Conservation (phyloP, 208 protist genomes). For the Trypanosoma cruzi region DNA sequence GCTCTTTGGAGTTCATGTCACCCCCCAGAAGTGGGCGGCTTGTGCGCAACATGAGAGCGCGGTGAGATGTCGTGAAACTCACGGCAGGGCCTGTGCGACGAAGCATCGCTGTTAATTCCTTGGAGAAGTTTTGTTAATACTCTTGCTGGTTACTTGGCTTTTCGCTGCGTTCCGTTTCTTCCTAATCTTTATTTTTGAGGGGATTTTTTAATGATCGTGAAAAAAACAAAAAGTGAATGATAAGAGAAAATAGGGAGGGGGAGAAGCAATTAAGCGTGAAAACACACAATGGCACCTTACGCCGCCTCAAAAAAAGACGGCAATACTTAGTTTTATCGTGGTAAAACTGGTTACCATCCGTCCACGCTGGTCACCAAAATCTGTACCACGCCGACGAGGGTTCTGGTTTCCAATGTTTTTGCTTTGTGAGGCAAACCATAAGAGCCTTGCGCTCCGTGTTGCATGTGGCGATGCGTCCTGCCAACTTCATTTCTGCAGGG, state of each 20-base stretch:
- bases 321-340: no score
- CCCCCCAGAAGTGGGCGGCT: constrained; percentile 66
- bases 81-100: constrained; percentile 77
- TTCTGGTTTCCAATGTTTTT: constrained; percentile 59
- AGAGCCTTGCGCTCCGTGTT: constrained; percentile 59
- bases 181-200: background rate
- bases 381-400: constrained; percentile 36
- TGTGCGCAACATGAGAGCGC: constrained; percentile 68
- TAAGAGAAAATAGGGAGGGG: background rate
- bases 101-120: constrained; percentile 42
- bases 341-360: background rate
- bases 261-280: background rate
- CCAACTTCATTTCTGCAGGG: constrained; percentile 76
- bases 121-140: no score
- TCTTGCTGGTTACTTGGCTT: background rate
- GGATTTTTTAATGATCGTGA: no score
- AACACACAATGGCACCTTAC: background rate
- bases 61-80: constrained; percentile 80
- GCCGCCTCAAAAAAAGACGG: no score
- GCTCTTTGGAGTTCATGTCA: constrained; percentile 82
- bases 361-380: constrained; percentile 33
- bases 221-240: background rate
- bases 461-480: constrained; percentile 62
- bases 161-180: background rate
- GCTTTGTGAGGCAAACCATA: constrained; percentile 73